Percentiles rank a stretch among this genome's conserved stretches.
Evolutionary conservation across 352 stramenopile genomes (phyloP).

Genomic region (Lagenidium giganteum): DNA sequence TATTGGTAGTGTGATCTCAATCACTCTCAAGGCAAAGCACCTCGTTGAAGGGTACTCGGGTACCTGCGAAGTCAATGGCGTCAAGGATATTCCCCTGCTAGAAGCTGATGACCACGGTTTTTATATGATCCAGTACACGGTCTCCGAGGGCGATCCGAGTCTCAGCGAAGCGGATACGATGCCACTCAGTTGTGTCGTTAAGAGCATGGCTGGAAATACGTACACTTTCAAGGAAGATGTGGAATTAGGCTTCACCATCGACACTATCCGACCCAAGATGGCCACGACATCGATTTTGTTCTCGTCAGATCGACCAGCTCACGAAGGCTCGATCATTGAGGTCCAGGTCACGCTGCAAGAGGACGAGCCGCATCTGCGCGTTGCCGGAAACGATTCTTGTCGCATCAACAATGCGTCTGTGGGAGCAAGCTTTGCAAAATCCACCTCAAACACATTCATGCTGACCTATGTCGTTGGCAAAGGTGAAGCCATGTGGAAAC

Average conservation of each 20-base stretch:
- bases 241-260: conserved; percentile 44
- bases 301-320: conserved; percentile 47
- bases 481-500: conserved; percentile 44
- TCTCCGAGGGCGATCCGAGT: conserved; percentile 31
- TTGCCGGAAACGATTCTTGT: conserved; percentile 36
- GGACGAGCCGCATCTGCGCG: conserved; percentile 27
- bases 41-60: conserved; percentile 41
- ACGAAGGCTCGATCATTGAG: conserved; percentile 63
- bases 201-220: conserved; percentile 33
- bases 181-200: conserved; percentile 33
- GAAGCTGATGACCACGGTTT: conserved; percentile 47
- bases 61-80: conserved; percentile 42
- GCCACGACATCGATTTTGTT: conserved; percentile 43
- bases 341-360: conserved; percentile 43
- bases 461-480: conserved; percentile 61
- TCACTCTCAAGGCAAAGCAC: conserved; percentile 36
- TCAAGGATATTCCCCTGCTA: conserved; percentile 29
- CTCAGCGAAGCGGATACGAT: conserved; percentile 25
- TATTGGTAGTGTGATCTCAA: conserved; percentile 46
- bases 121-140: conserved; percentile 66
- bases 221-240: conserved; percentile 32
- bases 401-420: conserved; percentile 62
- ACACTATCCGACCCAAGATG: conserved; percentile 37
- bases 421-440: conserved; percentile 39
- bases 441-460: conserved; percentile 35